Conservation (phyloP, 2,329 filamentous ascomycete genomes). For the Fusarium sarcochroum region DNA sequence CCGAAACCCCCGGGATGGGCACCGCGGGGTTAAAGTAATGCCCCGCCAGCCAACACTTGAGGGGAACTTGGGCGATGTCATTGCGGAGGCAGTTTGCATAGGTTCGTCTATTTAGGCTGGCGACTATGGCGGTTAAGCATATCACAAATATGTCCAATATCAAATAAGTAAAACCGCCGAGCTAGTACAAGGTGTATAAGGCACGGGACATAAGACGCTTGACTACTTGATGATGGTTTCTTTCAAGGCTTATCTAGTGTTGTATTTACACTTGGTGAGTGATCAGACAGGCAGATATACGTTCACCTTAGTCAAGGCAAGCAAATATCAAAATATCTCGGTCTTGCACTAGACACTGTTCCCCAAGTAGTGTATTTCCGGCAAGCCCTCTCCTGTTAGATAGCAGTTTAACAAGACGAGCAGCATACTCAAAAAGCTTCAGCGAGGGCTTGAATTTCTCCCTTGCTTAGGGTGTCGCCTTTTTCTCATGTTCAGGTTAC, state of each 20-base stretch:
- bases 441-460: slow-evolving; percentile 9
- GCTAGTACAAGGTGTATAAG: background rate
- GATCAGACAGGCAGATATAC: too few relatives aligned
- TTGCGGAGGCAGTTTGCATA: slow-evolving; percentile 11
- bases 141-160: slow-evolving; percentile 4
- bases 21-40: slow-evolving; percentile 21
- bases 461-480: slow-evolving; percentile 13
- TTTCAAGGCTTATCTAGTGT: too few relatives aligned
- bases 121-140: slow-evolving; percentile 20
- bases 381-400: background rate
- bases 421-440: slow-evolving; percentile 8
- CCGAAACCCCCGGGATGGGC: slow-evolving; percentile 8
- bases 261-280: too few relatives aligned
- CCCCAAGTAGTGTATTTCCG: background rate
- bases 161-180: slow-evolving; percentile 1
- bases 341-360: background rate
- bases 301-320: background rate
- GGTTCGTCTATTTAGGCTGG: slow-evolving; percentile 20
- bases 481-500: slow-evolving; percentile 52
- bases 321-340: background rate
- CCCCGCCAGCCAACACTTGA: slow-evolving; percentile 16
- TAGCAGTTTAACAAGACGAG: background rate
- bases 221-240: too few relatives aligned
- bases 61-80: slow-evolving; percentile 12
- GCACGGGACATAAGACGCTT: background rate